phyloP scores from a whole-genome alignment of 2,329 filamentous ascomycete species.

The Pseudogymnoascus verrucosus region DNA sequence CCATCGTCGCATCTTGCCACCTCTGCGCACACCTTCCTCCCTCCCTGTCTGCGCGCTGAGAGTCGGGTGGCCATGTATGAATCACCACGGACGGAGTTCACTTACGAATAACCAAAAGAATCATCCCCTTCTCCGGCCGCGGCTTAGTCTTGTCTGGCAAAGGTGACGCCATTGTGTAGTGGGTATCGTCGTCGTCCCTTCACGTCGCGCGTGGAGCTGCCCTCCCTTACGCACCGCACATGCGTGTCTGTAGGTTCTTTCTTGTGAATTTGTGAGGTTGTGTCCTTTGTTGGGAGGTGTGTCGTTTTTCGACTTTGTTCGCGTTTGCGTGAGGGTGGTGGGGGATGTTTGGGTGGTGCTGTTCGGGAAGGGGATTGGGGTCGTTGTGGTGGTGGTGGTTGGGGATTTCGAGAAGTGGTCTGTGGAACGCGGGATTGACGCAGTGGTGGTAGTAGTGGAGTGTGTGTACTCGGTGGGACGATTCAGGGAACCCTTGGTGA shows the following conservation, averaged over 20 bases:
- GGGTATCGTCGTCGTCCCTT: not conserved
- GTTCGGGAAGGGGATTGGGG: not conserved
- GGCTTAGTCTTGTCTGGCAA: not conserved
- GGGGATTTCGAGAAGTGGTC: not conserved
- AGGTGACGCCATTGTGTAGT: not conserved
- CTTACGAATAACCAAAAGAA: conserved; percentile 66
- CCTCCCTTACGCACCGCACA: not conserved
- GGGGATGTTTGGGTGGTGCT: not conserved
- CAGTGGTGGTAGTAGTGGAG: not conserved
- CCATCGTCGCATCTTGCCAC: not conserved
- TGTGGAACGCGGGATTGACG: not conserved
- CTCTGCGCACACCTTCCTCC: not conserved
- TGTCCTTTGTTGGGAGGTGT: too few species aligned
- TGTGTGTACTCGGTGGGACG: not conserved
- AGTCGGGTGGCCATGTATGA: not conserved
- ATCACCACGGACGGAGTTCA: conserved; percentile 19
- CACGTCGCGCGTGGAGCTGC: not conserved
- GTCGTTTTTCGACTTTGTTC: not conserved
- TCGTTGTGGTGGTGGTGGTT: not conserved
- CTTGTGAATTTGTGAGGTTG: not conserved
- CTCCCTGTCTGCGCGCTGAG: not conserved
- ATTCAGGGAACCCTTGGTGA: not conserved
- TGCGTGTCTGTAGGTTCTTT: not conserved
- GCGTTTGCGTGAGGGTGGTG: not conserved
- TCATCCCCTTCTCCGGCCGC: conserved; percentile 55